Conservation (phyloP, 208 protist species). For the Wallacemonas sp. region DNA sequence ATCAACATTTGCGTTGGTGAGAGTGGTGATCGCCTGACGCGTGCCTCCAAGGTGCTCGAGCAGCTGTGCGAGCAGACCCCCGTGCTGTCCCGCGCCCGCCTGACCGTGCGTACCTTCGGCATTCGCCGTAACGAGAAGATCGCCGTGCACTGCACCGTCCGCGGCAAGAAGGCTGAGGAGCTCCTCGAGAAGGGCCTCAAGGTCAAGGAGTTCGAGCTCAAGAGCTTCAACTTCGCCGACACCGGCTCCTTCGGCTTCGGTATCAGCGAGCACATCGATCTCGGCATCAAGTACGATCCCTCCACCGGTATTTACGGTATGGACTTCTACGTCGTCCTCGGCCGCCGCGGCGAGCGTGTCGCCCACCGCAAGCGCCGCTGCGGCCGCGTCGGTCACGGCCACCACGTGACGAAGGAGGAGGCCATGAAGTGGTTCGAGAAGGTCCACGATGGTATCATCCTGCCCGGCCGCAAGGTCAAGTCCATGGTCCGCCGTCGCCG, state of each 20-base stretch:
- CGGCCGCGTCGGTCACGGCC: slow-evolving; percentile 90
- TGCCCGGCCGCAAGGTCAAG: slow-evolving; percentile 95
- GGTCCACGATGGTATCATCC: slow-evolving; percentile 97
- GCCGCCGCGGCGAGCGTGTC: slow-evolving; percentile 97
- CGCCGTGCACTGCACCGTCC: slow-evolving; percentile 98
- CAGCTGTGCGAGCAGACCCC: slow-evolving; percentile 98
- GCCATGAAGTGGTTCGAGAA: slow-evolving; percentile 99
- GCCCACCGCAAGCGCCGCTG: slow-evolving; percentile 86
- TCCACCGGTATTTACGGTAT: slow-evolving; percentile 99
- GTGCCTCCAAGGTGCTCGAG: slow-evolving; percentile 99
- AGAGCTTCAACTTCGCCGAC: slow-evolving; percentile 95
- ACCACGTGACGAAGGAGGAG: slow-evolving; percentile 97
- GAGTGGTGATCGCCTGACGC: slow-evolving; percentile 98
- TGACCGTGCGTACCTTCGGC: slow-evolving; percentile 99
- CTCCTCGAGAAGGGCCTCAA: slow-evolving; percentile 98
- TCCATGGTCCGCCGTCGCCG: slow-evolving; percentile 98
- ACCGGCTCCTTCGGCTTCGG: slow-evolving; percentile 99
- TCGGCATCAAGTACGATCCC: slow-evolving; percentile 99
- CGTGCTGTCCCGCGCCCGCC: slow-evolving; percentile 96
- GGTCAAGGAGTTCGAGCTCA: slow-evolving; percentile 99
- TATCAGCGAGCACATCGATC: slow-evolving; percentile 99
- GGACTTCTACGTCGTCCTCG: slow-evolving; percentile 98
- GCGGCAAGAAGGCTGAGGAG: slow-evolving; percentile 99
- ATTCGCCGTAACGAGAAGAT: slow-evolving; percentile 99
- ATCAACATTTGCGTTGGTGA: slow-evolving; percentile 99